Evolutionary conservation across 2,329 filamentous ascomycete species (phyloP).

Genomic region (Apiospora phragmitis): DNA sequence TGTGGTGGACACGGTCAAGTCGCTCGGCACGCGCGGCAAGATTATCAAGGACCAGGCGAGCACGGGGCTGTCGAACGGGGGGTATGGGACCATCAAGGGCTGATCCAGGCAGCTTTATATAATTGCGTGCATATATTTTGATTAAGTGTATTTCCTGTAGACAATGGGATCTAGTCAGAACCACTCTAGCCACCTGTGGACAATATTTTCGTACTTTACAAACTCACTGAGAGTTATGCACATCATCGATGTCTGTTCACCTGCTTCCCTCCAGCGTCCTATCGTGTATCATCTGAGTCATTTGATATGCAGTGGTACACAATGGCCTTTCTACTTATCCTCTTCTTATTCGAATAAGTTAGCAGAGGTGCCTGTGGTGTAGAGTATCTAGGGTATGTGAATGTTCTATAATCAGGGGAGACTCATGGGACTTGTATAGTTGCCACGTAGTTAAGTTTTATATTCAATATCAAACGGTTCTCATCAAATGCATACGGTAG

Average conservation of each 20-base stretch:
- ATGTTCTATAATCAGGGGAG: too few relatives aligned
- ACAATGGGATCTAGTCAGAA: not conserved
- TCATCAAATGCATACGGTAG: not conserved
- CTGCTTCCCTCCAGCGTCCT: too few relatives aligned
- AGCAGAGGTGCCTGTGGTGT: too few relatives aligned
- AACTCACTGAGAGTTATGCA: too few relatives aligned
- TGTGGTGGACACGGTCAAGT: slow-evolving; percentile 24
- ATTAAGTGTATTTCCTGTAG: not conserved
- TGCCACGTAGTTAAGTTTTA: too few relatives aligned
- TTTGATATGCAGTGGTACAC: too few relatives aligned
- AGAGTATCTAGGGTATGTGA: too few relatives aligned
- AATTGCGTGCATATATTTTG: not conserved
- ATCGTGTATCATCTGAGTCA: too few relatives aligned
- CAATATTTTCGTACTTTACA: not conserved
- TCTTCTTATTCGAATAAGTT: too few relatives aligned
- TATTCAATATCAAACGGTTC: not conserved
- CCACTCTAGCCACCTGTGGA: not conserved
- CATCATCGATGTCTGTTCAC: too few relatives aligned
- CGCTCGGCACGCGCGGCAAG: slow-evolving; percentile 22
- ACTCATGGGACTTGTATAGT: too few relatives aligned
- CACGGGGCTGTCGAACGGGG: slow-evolving; percentile 26
- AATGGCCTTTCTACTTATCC: too few relatives aligned
- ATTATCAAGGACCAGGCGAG: slow-evolving; percentile 25
- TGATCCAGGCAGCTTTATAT: not conserved
- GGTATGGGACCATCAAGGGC: slow-evolving; percentile 22